A percentile compares a stretch with the other conserved stretches of the same genome.
Evolutionary conservation across 139 green algal species (phyloP).

Genomic region (Spirogloea muscicola): DNA sequence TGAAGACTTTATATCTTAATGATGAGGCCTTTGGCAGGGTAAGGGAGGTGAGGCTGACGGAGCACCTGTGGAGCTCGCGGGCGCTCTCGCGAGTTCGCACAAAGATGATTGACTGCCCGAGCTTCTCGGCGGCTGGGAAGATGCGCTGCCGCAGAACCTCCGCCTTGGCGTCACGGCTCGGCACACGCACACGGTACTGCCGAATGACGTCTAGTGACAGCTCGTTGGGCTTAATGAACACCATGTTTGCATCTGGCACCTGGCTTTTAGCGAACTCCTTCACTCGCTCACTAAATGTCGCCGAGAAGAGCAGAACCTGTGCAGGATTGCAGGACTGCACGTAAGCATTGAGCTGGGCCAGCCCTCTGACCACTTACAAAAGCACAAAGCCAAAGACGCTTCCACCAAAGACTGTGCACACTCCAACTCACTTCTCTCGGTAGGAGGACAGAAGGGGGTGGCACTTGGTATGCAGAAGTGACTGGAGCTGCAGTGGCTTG

Average conservation of each 20-base stretch:
- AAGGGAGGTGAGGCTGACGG: no score
- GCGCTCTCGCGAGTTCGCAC: slow-evolving; percentile 60
- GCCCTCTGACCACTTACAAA: no score
- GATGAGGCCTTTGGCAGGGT: no score
- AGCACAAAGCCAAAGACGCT: no score
- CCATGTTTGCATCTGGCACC: slow-evolving; percentile 48
- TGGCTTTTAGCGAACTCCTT: slow-evolving; percentile 55
- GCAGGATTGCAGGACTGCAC: no score
- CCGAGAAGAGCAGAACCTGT: slow-evolving; percentile 90
- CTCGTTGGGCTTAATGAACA: slow-evolving; percentile 84
- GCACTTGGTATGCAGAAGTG: no score
- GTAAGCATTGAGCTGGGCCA: no score
- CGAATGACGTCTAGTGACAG: slow-evolving; percentile 96
- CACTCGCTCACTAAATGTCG: slow-evolving; percentile 93
- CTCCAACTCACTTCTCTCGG: no score
- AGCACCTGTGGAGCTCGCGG: slow-evolving; percentile 34
- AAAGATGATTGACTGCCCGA: slow-evolving; percentile 99
- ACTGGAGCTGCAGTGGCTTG: no score
- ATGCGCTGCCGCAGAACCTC: slow-evolving; percentile 87
- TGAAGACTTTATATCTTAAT: no score
- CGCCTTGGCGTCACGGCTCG: slow-evolving; percentile 69
- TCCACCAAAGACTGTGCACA: no score
- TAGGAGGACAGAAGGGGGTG: no score
- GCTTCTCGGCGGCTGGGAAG: slow-evolving; percentile 86
- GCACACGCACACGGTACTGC: slow-evolving; percentile 80